These are phyloP conservation scores for Talaromyces stipitatus DNA, from an alignment of 495 filamentous ascomycete species.

Conservation along the genomic window DNA sequence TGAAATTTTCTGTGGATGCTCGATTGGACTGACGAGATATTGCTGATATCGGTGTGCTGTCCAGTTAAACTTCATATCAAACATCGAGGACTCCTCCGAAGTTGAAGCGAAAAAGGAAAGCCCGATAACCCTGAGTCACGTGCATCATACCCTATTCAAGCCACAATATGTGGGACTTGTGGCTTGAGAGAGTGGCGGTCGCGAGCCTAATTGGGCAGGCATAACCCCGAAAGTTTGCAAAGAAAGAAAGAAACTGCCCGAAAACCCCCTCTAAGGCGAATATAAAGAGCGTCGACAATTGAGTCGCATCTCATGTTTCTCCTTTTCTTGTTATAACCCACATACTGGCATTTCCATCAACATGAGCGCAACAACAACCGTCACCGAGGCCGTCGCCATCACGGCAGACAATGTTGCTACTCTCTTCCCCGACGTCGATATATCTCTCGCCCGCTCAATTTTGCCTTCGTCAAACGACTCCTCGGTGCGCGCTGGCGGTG, in stretches of 20 bases:
- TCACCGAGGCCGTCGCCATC: conserved; percentile 44
- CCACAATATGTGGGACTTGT: neutral
- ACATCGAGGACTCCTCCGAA: too few species aligned
- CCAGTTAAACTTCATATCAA: too few species aligned
- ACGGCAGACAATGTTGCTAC: conserved; percentile 81
- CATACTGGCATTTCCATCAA: neutral
- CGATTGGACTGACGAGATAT: neutral
- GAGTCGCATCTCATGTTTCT: neutral
- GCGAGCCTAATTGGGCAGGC: neutral
- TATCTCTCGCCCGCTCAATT: conserved; percentile 58
- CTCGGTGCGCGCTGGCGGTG: conserved; percentile 29
- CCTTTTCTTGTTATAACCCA: neutral
- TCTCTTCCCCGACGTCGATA: conserved; percentile 94
- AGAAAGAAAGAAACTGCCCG: neutral
- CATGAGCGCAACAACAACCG: conserved; percentile 46
- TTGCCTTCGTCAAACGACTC: conserved; percentile 36
- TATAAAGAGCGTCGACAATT: neutral
- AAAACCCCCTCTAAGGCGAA: neutral
- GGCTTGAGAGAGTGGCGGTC: neutral
- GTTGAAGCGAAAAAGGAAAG: neutral
- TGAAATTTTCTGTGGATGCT: neutral
- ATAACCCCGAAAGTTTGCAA: too few species aligned
- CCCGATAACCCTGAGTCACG: neutral
- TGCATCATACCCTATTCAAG: neutral
- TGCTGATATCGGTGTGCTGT: too few species aligned